Conservation (phyloP, 2,329 filamentous ascomycete species). For the Aspergillus spinulosporus region DNA sequence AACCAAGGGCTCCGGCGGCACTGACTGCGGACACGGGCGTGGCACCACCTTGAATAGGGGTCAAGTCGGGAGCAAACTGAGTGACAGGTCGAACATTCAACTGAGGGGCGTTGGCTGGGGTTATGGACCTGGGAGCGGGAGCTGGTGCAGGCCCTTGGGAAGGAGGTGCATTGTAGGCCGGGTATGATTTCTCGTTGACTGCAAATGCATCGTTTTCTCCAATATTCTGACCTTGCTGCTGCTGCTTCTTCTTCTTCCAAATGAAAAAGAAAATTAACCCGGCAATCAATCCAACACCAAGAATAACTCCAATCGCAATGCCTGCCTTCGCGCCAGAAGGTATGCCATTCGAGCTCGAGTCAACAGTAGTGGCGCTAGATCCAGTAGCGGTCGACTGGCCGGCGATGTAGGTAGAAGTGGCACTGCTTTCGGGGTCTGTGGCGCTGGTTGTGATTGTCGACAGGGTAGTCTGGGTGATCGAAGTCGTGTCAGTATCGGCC, state of each 20-base stretch:
- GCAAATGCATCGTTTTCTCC: conserved; percentile 47
- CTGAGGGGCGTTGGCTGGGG: conserved; percentile 64
- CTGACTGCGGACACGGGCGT: conserved; percentile 24
- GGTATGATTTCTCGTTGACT: conserved; percentile 65
- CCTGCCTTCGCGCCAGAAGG: conserved; percentile 67
- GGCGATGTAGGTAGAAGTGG: conserved; percentile 20
- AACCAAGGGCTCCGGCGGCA: conserved; percentile 20
- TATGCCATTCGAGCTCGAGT: conserved; percentile 38
- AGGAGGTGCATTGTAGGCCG: conserved; percentile 27
- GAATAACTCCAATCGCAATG: conserved; percentile 77
- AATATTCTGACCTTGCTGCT: conserved; percentile 43
- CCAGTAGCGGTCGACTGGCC: conserved; percentile 26
- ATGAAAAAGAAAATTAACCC: conserved; percentile 71
- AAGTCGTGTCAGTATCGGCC: conserved; percentile 8
- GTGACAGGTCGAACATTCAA: conserved; percentile 83
- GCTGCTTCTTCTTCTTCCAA: conserved; percentile 66
- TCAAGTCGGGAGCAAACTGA: conserved; percentile 73
- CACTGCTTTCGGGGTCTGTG: conserved; percentile 12
- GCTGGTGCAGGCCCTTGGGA: conserved; percentile 39
- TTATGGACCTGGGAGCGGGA: conserved; percentile 34
- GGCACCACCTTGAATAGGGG: conserved; percentile 33
- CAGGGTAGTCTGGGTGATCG: conserved; percentile 22
- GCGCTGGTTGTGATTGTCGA: conserved; percentile 25
- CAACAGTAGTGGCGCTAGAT: conserved; percentile 26
- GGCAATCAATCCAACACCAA: conserved; percentile 65